Evolutionary conservation across 257 asterid genomes (phyloP).

Genomic region (Gentiana macrophylla): DNA sequence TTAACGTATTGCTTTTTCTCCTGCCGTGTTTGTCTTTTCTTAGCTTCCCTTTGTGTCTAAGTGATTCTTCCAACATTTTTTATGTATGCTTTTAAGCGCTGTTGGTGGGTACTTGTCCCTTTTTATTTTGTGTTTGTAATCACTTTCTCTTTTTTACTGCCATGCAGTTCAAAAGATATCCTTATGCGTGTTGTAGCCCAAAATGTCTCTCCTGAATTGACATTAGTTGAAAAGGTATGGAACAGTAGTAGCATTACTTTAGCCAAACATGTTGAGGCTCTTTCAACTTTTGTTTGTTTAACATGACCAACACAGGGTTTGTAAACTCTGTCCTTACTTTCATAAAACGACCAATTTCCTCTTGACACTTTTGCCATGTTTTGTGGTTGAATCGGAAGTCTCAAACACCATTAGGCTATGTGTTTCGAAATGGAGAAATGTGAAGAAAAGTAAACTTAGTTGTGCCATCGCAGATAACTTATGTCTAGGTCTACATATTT

Average conservation of each 20-base stretch:
- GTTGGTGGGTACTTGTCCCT: neutral
- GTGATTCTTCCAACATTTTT: neutral
- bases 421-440: too few species aligned
- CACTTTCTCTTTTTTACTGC: slow-evolving; percentile 20
- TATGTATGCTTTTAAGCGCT: neutral
- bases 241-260: neutral
- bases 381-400: too few species aligned
- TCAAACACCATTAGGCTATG: too few species aligned
- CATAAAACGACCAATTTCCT: neutral
- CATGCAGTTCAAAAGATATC: slow-evolving; percentile 71
- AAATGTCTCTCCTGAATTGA: slow-evolving; percentile 82
- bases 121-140: neutral
- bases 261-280: neutral
- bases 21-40: neutral
- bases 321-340: neutral
- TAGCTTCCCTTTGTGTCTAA: neutral
- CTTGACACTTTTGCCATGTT: too few species aligned
- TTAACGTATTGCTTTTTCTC: slow-evolving; percentile 52
- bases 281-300: neutral
- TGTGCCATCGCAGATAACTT: too few species aligned
- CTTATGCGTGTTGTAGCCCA: slow-evolving; percentile 88
- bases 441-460: too few species aligned
- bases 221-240: slow-evolving; percentile 77
- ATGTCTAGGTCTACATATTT: too few species aligned
- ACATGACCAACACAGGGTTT: neutral